phyloP scores from a whole-genome alignment of 768 basidiomycete genomes.

The Suillus subluteus region DNA sequence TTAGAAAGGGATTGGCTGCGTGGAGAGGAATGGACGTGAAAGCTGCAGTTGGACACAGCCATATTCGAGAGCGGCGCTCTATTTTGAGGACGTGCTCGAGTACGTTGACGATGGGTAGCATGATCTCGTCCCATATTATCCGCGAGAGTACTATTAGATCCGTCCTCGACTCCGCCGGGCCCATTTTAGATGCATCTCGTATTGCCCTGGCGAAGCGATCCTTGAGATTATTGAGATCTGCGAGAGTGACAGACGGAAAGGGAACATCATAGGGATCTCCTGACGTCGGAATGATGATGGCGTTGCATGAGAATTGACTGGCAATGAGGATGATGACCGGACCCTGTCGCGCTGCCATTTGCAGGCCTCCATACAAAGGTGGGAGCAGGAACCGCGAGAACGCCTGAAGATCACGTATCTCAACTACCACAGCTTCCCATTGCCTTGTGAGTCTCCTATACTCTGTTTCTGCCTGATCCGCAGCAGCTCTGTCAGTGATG shows the following conservation, averaged over 20 bases:
- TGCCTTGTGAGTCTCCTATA: background rate
- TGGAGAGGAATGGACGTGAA: background rate
- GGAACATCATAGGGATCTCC: background rate
- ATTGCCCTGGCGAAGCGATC: conserved; percentile 14
- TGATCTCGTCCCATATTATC: background rate
- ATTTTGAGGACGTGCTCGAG: background rate
- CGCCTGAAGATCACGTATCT: background rate
- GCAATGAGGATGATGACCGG: background rate
- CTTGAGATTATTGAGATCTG: conserved; percentile 8
- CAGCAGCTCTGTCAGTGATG: background rate
- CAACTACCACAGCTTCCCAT: background rate
- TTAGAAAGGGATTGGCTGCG: background rate
- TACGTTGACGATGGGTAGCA: background rate
- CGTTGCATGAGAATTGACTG: background rate
- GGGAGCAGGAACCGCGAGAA: background rate
- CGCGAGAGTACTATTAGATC: background rate
- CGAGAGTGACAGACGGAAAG: background rate
- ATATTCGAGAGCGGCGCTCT: background rate
- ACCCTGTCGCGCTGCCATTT: background rate
- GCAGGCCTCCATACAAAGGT: background rate
- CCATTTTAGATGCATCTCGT: background rate
- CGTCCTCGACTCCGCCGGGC: background rate
- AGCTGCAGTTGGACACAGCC: background rate
- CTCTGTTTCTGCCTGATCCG: background rate
- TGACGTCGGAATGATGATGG: background rate